Evolutionary conservation across 208 protist species (phyloP).

Genomic region (Crithidia sp.): DNA sequence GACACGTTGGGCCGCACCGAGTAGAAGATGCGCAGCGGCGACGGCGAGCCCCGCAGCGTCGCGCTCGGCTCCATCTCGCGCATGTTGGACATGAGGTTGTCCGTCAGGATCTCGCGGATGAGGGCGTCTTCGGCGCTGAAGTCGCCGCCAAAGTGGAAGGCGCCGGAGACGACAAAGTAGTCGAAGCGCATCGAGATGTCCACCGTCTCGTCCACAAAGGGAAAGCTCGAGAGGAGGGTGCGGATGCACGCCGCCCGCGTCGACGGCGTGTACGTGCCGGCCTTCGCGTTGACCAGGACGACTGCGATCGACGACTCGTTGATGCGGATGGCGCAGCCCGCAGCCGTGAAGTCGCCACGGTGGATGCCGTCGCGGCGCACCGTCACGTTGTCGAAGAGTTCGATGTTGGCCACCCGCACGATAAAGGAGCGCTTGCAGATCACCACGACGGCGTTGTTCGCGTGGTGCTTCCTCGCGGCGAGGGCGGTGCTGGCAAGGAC

Average conservation of each 20-base stretch:
- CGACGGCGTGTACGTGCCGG: constrained; percentile 23
- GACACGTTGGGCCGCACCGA: constrained; percentile 46
- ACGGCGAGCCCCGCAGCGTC: constrained; percentile 31
- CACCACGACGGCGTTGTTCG: constrained; percentile 63
- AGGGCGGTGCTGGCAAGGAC: constrained; percentile 56
- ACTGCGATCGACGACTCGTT: constrained; percentile 68
- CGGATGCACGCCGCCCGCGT: constrained; percentile 48
- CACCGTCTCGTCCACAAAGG: constrained; percentile 55
- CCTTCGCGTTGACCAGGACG: constrained; percentile 58
- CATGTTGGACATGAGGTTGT: constrained; percentile 74
- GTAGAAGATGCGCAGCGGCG: constrained; percentile 71
- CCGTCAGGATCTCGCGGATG: constrained; percentile 49
- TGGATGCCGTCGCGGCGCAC: constrained; percentile 34
- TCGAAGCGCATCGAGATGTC: constrained; percentile 75
- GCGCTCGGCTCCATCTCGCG: constrained; percentile 56
- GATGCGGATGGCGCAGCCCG: constrained; percentile 58
- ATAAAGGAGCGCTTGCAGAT: constrained; percentile 72
- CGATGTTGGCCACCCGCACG: constrained; percentile 63
- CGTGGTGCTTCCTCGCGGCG: constrained; percentile 37
- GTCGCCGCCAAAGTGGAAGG: constrained; percentile 64
- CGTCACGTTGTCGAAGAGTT: constrained; percentile 48
- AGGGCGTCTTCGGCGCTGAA: constrained; percentile 64
- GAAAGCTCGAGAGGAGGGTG: constrained; percentile 55
- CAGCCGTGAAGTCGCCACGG: constrained; percentile 53
- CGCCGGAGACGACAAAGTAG: constrained; percentile 70